Base-by-base conservation (phyloP, 257 asterid genomes). In the Solanum dulcamara region DNA sequence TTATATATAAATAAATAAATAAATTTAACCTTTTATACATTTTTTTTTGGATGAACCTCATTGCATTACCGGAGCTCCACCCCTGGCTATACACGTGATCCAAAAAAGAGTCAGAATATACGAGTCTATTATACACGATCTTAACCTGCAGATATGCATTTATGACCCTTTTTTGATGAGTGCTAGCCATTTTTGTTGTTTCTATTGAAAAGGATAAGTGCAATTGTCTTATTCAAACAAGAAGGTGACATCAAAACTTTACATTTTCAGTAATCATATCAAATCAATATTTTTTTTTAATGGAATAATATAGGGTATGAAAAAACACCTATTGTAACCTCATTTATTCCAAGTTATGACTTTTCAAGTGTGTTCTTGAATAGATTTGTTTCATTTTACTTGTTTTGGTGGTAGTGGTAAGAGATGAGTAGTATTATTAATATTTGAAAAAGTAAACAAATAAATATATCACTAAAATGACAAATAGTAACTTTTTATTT, bases 41-140 rank as follows among this genome's bases (percentile, higher is more conserved):
- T n/a, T n/a, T n/a, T n/a, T n/a, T n/a, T n/a, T n/a, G n/a, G 30
- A 10, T n/a, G 64, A 57, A 9, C n/a, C 6, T 22, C 22, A 5
- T 55, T 9, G 62, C 8, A 28, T 55, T 55, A 55, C 13, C 2
- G 1, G 20, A 11, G 22, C 12, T 57, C 13, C 64, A n/a, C 30
- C 6, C 22, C 4, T 22, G 13, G 0, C 28, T n/a, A 8, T 57
- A 1, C 10, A 10, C 9, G 13, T 0, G 0, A 22, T 9, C 0
- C 5, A 3, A 55, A 55, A 0, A 22, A 55, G 4, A 55, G 8
- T 22, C 9, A 0, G 22, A 55, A 20, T 22, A 55, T 13, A 8
- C 3, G 6, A 57, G 6, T 57, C 0, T n/a, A 57, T 57, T 57
- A 1, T 4, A n/a, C 7, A 0, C 32, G 0, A 53, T 53, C 4